Evolutionary conservation across 2,329 filamentous ascomycete species (phyloP).

Genomic region (Arachnomyces sp.): DNA sequence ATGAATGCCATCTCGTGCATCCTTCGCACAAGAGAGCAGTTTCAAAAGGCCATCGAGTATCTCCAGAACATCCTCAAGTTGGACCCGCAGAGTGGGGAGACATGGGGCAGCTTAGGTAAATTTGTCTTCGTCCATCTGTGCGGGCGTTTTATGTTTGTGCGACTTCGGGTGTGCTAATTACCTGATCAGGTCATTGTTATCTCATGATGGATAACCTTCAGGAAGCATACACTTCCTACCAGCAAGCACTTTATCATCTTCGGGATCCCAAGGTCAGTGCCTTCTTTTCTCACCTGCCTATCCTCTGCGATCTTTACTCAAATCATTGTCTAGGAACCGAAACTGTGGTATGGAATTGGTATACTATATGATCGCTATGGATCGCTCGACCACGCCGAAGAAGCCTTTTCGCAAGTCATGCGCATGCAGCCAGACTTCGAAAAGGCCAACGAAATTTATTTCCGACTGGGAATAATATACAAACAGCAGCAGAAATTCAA

Average conservation of each 20-base stretch:
- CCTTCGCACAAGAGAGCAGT: constrained; percentile 84
- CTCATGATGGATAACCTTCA: constrained; percentile 98
- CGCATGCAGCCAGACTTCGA: constrained; percentile 96
- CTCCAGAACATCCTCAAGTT: constrained; percentile 85
- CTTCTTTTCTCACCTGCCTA: neutral
- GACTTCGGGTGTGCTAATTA: constrained; percentile 8
- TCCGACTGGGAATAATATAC: constrained; percentile 97
- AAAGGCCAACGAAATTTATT: constrained; percentile 98
- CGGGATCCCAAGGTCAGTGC: constrained; percentile 75
- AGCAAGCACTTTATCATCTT: constrained; percentile 87
- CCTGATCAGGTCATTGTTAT: constrained; percentile 74
- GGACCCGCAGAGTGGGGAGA: constrained; percentile 82
- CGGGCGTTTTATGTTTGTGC: constrained; percentile 1
- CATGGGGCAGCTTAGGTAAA: constrained; percentile 89
- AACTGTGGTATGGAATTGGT: constrained; percentile 97
- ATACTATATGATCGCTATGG: constrained; percentile 96
- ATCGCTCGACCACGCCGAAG: constrained; percentile 91
- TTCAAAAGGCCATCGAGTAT: constrained; percentile 88
- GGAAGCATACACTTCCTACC: constrained; percentile 93
- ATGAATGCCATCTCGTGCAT: constrained; percentile 94
- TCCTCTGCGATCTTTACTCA: neutral
- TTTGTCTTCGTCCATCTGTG: constrained; percentile 5
- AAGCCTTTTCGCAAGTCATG: constrained; percentile 98
- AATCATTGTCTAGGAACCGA: constrained; percentile 61
- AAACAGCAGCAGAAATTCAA: constrained; percentile 94